Evolutionary conservation across 208 protist genomes (phyloP).

Genomic region (Wallacemonas collosoma): DNA sequence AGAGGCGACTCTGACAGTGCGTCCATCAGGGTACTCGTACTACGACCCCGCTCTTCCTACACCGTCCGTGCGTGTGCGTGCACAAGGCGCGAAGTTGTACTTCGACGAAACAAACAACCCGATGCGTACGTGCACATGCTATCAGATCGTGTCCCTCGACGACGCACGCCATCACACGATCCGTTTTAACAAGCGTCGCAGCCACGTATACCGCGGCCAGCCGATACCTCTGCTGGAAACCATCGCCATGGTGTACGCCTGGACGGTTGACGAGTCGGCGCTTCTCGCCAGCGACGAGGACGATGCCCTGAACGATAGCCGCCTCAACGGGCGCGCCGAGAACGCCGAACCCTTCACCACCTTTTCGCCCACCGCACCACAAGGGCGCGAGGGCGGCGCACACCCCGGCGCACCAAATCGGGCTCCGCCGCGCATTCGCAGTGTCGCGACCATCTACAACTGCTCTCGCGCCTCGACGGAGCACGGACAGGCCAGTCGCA

Average conservation of each 20-base stretch:
- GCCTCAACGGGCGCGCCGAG: background rate
- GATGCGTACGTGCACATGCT: constrained; percentile 51
- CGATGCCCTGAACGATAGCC: constrained; percentile 1
- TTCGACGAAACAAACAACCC: constrained; percentile 77
- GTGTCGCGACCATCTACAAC: constrained; percentile 73
- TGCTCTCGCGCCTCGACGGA: constrained; percentile 44
- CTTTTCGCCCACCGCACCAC: background rate
- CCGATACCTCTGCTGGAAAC: constrained; percentile 56
- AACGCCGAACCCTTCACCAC: background rate
- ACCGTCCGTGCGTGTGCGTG: constrained; percentile 54
- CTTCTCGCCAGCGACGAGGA: background rate
- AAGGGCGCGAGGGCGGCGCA: too few relatives aligned
- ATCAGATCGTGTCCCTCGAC: constrained; percentile 67
- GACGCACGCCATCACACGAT: constrained; percentile 53
- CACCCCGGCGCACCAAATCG: background rate
- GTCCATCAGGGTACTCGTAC: constrained; percentile 56
- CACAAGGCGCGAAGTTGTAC: constrained; percentile 63
- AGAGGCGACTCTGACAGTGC: constrained; percentile 55
- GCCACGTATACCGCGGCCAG: constrained; percentile 48
- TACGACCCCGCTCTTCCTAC: constrained; percentile 58
- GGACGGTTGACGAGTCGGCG: constrained; percentile 49
- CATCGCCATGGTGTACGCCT: constrained; percentile 74
- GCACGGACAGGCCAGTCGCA: constrained; percentile 34
- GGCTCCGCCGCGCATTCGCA: constrained; percentile 29
- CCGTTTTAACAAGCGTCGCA: constrained; percentile 47